Percentiles rank a stretch among this genome's conserved stretches.
phyloP scores from a whole-genome alignment of 495 filamentous ascomycete species.

The Aspergillus panamensis region DNA sequence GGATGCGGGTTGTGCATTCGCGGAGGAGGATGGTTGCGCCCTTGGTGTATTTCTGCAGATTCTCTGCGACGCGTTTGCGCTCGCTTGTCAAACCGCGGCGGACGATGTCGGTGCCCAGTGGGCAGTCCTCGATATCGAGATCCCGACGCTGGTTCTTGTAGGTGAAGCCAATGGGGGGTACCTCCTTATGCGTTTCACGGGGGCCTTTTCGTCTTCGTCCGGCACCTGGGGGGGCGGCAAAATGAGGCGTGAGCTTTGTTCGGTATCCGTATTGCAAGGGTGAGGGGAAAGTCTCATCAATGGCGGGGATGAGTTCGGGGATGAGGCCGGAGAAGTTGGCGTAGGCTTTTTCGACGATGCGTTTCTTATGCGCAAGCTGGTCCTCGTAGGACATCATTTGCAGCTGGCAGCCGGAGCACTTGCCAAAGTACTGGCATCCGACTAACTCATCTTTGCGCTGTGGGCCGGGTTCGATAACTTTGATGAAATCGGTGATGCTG shows the following conservation, averaged over 20 bases:
- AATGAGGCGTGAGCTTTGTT: constrained; percentile 95
- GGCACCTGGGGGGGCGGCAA: constrained; percentile 61
- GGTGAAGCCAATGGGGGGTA: constrained; percentile 89
- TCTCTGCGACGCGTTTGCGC: constrained; percentile 62
- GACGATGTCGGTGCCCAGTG: constrained; percentile 85
- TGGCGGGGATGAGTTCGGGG: constrained; percentile 67
- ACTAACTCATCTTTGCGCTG: constrained; percentile 73
- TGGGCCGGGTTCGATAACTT: constrained; percentile 67
- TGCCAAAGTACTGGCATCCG: constrained; percentile 78
- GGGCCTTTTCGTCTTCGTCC: constrained; percentile 37
- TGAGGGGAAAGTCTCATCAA: constrained; percentile 82
- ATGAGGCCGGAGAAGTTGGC: constrained; percentile 80
- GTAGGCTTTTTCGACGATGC: constrained; percentile 88
- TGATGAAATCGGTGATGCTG: constrained; percentile 74
- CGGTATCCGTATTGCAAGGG: constrained; percentile 90
- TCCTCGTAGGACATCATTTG: constrained; percentile 91
- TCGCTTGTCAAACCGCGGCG: constrained; percentile 70
- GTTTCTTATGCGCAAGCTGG: constrained; percentile 79
- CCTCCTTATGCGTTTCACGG: constrained; percentile 39
- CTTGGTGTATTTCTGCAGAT: constrained; percentile 66
- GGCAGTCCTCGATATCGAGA: constrained; percentile 95
- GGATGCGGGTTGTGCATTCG: constrained; percentile 72
- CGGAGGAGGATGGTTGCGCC: constrained; percentile 88
- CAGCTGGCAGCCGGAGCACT: constrained; percentile 91
- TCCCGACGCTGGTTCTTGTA: constrained; percentile 67